Conservation (phyloP, 805 yeast species). For the Monosporozyma siamensis region DNA sequence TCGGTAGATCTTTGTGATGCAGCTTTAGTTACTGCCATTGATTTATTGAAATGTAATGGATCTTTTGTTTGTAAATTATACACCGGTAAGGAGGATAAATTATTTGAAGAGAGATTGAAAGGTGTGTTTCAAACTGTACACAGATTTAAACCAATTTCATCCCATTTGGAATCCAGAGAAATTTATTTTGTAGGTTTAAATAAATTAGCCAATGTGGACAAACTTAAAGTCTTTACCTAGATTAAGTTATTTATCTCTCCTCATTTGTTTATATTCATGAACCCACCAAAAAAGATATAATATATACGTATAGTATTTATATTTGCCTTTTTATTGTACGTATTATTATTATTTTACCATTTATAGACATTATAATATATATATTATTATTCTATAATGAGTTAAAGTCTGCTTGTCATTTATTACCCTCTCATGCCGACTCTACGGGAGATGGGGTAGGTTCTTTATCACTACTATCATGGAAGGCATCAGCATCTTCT, state of each 20-base stretch:
- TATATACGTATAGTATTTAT: no score
- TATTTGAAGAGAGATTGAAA: slow-evolving; percentile 50
- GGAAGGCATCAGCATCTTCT: slow-evolving; percentile 7
- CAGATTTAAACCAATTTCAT: slow-evolving; percentile 72
- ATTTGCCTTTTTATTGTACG: slow-evolving; percentile 2
- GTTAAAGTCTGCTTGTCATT: no score
- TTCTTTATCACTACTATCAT: slow-evolving; percentile 9
- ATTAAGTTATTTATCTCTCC: background rate
- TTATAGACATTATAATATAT: slow-evolving; percentile 2
- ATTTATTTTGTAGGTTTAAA: slow-evolving; percentile 66
- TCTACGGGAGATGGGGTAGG: slow-evolving; percentile 1
- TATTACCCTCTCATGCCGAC: no score
- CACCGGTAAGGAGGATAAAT: slow-evolving; percentile 69
- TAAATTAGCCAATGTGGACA: slow-evolving; percentile 36
- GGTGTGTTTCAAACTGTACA: slow-evolving; percentile 53
- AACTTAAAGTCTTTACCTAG: slow-evolving; percentile 35
- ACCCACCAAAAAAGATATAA: no score
- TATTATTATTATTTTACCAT: background rate
- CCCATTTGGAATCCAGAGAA: slow-evolving; percentile 73
- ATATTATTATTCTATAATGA: slow-evolving; percentile 4
- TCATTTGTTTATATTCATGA: background rate
- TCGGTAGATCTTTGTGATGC: slow-evolving; percentile 90
- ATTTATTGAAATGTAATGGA: slow-evolving; percentile 63
- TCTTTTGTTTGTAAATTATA: slow-evolving; percentile 72
- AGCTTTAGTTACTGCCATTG: slow-evolving; percentile 67